Percentiles rank a stretch among this genome's conserved stretches.
Conservation (phyloP, 768 basidiomycete genomes). For the Mycena indigotica region DNA sequence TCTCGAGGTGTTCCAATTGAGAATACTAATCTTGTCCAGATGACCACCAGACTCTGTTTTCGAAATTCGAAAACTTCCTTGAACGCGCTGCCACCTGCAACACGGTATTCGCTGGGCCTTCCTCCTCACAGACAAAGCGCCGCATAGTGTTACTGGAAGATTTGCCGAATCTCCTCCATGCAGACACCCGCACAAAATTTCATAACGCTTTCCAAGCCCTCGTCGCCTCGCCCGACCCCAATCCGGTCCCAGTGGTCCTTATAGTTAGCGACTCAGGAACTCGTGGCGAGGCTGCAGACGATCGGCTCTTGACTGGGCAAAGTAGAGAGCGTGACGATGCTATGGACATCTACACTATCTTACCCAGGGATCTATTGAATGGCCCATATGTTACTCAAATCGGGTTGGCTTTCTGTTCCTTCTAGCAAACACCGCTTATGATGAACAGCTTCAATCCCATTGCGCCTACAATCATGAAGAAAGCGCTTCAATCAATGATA, state of each 20-base stretch:
- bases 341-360: slow-evolving; percentile 67
- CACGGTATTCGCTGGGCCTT: slow-evolving; percentile 45
- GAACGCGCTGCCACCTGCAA: slow-evolving; percentile 65
- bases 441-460: slow-evolving; percentile 83
- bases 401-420: slow-evolving; percentile 48
- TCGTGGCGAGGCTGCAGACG: slow-evolving; percentile 66
- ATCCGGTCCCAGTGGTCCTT: slow-evolving; percentile 70
- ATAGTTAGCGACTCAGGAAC: slow-evolving; percentile 83
- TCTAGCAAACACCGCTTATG: slow-evolving; percentile 3
- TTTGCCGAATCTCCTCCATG: slow-evolving; percentile 86
- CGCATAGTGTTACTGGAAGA: slow-evolving; percentile 84
- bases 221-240: slow-evolving; percentile 38
- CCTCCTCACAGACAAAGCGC: slow-evolving; percentile 32
- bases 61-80: slow-evolving; percentile 78
- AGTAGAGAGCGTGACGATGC: slow-evolving; percentile 50
- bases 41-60: slow-evolving; percentile 52
- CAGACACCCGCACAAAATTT: slow-evolving; percentile 66
- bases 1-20: not conserved
- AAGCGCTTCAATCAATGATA: slow-evolving; percentile 69
- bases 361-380: slow-evolving; percentile 69
- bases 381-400: slow-evolving; percentile 81
- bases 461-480: slow-evolving; percentile 80
- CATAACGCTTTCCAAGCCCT: slow-evolving; percentile 68
- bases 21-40: slow-evolving; percentile 7
- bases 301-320: slow-evolving; percentile 36